Evolutionary conservation across 2,329 filamentous ascomycete genomes (phyloP), one percentile per base, ranked within the genome.

Genomic region (Didymellaceae sp.): DNA sequence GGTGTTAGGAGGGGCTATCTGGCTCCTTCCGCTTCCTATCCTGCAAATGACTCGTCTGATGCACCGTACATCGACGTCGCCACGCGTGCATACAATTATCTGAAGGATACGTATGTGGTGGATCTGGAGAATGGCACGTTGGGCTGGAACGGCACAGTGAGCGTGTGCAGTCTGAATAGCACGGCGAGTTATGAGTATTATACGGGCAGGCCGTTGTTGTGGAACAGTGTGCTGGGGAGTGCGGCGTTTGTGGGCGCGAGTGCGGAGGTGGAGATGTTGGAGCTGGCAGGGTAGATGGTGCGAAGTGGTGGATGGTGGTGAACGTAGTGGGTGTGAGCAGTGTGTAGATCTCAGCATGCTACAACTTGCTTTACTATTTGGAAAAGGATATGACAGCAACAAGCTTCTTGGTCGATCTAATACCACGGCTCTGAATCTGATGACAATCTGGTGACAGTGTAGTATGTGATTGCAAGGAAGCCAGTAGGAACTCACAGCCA

Each of bases 1-100:
- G 82, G 78, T 0, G 68, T 72, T 7, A 62, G 73, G 22, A 34
- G 75, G 5, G 78, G 77, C 0, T 66, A 74, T 26, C 21, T 61
- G n/a, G 10, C 20, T 6, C 54, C 57, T n/a, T n/a, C n/a, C n/a
- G n/a, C n/a, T 28, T 13, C 26, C 26, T 5, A 28, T 7, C 11
- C 26, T 13, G 10, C 26, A 28, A 13, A n/a, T n/a, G n/a, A 28
- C 26, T 2, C 26, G 6, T 1, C 26, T 28, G 26, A 37, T 11
- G 8, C 14, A 6, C 20, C 25, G 8, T 5, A 48, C 31, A n/a
- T 48, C 63, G 4, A 47, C 2, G 20, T 49, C 7, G 77, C 74
- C 2, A 49, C 61, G n/a, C 72, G 68, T 45, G 77, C 70, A 0
- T 79, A 79, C 51, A 54, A 61, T 8, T 60, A 65, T 44, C 17